A percentile compares a stretch with the other conserved stretches of the same genome.
Conservation (phyloP, 1,139 yeast genomes). For the Wickerhamomyces sp. region DNA sequence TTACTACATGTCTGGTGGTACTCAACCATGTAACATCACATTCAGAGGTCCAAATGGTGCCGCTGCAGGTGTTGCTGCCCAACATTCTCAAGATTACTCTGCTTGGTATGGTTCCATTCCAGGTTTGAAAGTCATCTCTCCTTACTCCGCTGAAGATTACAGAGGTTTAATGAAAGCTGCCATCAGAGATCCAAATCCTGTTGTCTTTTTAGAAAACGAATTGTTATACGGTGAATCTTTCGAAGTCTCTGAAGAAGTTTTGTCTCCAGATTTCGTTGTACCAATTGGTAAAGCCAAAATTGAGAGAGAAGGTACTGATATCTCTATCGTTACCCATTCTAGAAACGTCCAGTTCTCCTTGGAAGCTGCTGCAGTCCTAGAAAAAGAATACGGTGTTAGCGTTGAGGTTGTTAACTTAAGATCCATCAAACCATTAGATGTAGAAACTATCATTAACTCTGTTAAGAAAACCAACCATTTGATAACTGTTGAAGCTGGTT, state of each 20-base stretch:
- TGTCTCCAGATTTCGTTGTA: constrained; percentile 80
- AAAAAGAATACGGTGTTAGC: constrained; percentile 78
- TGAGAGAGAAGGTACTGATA: constrained; percentile 88
- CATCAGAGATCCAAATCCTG: constrained; percentile 97
- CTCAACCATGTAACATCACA: constrained; percentile 92
- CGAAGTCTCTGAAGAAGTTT: constrained; percentile 84
- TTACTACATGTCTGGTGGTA: constrained; percentile 98
- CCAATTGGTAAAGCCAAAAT: constrained; percentile 96
- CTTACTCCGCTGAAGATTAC: constrained; percentile 93
- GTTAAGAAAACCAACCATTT: constrained; percentile 97
- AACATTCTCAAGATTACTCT: constrained; percentile 96
- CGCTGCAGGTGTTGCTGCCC: constrained; percentile 99
- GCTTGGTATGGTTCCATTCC: constrained; percentile 99
- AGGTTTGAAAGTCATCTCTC: constrained; percentile 94
- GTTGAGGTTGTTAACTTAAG: constrained; percentile 96
- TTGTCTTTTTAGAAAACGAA: constrained; percentile 93
- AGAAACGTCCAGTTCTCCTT: constrained; percentile 84
- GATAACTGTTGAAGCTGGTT: constrained; percentile 94
- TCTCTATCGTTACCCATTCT: constrained; percentile 86
- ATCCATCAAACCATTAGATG: constrained; percentile 94
- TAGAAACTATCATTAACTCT: constrained; percentile 77
- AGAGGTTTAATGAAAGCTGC: constrained; percentile 96
- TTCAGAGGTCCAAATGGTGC: constrained; percentile 99
- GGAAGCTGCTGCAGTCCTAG: constrained; percentile 84
- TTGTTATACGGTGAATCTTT: constrained; percentile 89